Base-by-base conservation (phyloP, 1,284 basidiomycete species). In the Pisolithus thermaeus region DNA sequence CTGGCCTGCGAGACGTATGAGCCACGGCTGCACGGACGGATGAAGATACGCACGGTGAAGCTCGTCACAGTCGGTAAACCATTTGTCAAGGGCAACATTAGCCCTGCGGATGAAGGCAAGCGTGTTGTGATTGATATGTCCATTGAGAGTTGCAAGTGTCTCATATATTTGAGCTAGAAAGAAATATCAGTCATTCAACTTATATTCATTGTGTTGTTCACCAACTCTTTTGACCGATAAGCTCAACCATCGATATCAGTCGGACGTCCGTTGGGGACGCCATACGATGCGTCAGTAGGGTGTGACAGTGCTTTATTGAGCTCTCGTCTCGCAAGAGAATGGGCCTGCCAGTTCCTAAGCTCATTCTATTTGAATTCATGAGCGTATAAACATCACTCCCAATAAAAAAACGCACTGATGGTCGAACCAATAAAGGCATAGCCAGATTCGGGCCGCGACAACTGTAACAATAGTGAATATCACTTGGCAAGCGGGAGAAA, bases 341-440 rank as follows among this genome's bases (percentile, higher is more conserved):
- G 3, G 94, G 93, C 28, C 92, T 81, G 35, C 93, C 93, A 1
- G 90, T 95, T 3, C 92, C 92, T 48, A 95, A 72, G 67, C 89
- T 92, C 83, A 93, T 90, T 66, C 90, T 92, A 36, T 49, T 36
- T 30, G 28, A 57, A 58, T 47, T 32, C 48, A 65, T 55, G 60
- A 56, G 62, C 50, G 47, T 46, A 37, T 51, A 38, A 52, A 36
- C 52, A 48, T 47, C 48, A 50, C 27, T 30, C 30, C 14, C 16
- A 9, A 30, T n/a, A 22, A 32, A 32, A 35, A 52, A 40, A 75
- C 85, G 54, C 59, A 90, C 87, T 91, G 89, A 70, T 91, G 90
- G 70, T 93, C 90, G 61, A 92, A 92, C 86, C 91, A 91, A 67
- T 95, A 96, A 38, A 94, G 78, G 66, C 92, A 94, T 55, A 96